Percentiles rank a stretch among this genome's conserved stretches.
Evolutionary conservation across 306 rosid genomes (phyloP).

Genomic region (Pueraria montana): DNA sequence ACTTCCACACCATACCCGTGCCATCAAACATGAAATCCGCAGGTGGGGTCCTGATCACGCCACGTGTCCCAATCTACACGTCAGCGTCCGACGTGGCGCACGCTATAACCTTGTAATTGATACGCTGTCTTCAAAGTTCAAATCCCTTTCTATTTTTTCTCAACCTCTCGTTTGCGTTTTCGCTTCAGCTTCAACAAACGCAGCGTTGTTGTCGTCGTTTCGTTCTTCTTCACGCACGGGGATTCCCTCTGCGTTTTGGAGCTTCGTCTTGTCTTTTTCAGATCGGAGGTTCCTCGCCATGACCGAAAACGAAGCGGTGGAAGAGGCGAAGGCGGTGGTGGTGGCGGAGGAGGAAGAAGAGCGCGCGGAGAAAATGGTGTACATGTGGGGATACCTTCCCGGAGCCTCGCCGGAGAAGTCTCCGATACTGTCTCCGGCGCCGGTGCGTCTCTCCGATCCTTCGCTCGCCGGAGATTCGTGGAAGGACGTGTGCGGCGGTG

Average conservation of each 20-base stretch:
- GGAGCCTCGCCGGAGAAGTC: conserved; percentile 79
- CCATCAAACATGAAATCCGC: conserved; percentile 25
- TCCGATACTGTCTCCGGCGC: conserved; percentile 67
- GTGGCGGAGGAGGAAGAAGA: conserved; percentile 52
- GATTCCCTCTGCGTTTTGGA: conserved; percentile 37
- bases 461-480: conserved; percentile 60
- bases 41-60: conserved; percentile 47
- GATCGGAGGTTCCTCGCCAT: conserved; percentile 51
- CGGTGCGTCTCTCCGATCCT: conserved; percentile 55
- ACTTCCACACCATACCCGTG: conserved; percentile 49
- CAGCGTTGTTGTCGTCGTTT: conserved; percentile 52
- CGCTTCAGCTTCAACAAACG: not conserved
- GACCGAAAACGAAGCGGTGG: conserved; percentile 60
- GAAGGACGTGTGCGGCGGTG: conserved; percentile 88
- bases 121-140: conserved; percentile 37
- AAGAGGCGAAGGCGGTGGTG: conserved; percentile 45
- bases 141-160: not conserved
- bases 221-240: not conserved
- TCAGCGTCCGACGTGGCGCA: conserved; percentile 60
- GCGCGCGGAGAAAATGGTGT: conserved; percentile 58
- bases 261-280: not conserved
- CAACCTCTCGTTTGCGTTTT: not conserved
- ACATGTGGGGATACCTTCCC: conserved; percentile 92
- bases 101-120: conserved; percentile 58
- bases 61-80: conserved; percentile 60